A percentile compares a stretch with the other conserved stretches of the same genome.
phyloP scores from a whole-genome alignment of 129 eudicot species.

The Pulicaria dysenterica region DNA sequence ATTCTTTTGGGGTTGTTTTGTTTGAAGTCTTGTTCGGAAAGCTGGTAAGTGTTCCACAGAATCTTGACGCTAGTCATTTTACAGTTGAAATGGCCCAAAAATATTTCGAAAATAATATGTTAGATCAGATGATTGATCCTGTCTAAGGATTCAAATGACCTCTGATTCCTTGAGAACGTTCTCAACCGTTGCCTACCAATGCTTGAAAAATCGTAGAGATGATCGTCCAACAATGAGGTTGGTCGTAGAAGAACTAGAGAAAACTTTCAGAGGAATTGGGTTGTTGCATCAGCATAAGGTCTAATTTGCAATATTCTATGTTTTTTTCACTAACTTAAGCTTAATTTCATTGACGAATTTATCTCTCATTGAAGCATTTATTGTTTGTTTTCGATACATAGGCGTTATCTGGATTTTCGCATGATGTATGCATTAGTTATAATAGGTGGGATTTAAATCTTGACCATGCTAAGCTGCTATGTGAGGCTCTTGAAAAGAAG shows the following conservation, averaged over 20 bases:
- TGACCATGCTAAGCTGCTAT: neutral
- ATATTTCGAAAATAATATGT: neutral
- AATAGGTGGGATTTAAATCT: neutral
- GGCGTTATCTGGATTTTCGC: neutral
- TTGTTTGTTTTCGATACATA: no score
- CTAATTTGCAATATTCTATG: no score
- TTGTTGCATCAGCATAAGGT: no score
- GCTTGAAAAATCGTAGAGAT: neutral
- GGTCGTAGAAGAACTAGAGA: neutral
- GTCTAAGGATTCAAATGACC: neutral
- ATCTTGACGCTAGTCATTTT: no score
- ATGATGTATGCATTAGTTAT: slow-evolving; percentile 6
- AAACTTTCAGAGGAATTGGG: neutral
- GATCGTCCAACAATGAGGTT: slow-evolving; percentile 19
- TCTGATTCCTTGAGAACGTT: neutral
- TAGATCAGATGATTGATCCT: neutral
- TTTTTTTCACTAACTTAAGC: no score
- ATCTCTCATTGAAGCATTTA: no score
- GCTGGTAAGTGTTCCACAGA: neutral
- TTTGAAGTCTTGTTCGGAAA: neutral
- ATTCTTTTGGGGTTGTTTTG: no score
- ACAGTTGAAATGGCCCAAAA: neutral
- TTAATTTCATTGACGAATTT: no score
- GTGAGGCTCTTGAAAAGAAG: neutral
- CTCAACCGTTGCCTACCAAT: slow-evolving; percentile 15